These are phyloP conservation scores for Pichia cactophila DNA, from an alignment of 1,139 yeast species.

Conservation along the genomic window DNA sequence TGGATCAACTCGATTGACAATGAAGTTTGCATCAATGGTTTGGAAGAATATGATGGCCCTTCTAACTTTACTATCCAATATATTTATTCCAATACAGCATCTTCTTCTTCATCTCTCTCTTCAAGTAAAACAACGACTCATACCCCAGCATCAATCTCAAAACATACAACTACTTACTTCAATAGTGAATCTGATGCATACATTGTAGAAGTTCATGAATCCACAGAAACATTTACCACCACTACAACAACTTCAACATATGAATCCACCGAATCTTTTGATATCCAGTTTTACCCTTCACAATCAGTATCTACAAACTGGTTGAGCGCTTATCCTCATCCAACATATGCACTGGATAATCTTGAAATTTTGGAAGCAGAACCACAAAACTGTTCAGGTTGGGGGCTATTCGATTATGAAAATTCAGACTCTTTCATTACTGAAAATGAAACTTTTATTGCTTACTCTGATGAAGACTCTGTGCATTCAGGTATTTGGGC, in stretches of 20 bases:
- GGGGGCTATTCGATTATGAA: constrained; percentile 42
- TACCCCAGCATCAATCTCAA: neutral
- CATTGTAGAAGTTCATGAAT: constrained; percentile 7
- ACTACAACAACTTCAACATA: neutral
- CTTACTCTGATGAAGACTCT: constrained; percentile 52
- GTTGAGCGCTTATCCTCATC: constrained; percentile 8
- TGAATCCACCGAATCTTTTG: constrained; percentile 2
- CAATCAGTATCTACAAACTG: constrained; percentile 7
- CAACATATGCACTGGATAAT: constrained; percentile 29
- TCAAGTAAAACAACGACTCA: neutral
- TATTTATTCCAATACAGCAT: neutral
- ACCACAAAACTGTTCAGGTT: constrained; percentile 28
- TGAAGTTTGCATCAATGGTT: constrained; percentile 7
- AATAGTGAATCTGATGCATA: constrained; percentile 9
- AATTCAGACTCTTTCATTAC: constrained; percentile 38
- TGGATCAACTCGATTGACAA: constrained; percentile 36
- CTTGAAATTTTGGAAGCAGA: constrained; percentile 15
- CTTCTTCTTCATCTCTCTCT: neutral
- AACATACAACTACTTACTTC: constrained; percentile 6
- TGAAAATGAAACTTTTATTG: constrained; percentile 38
- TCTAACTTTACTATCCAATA: constrained; percentile 9
- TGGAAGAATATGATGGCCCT: neutral
- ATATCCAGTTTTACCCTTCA: constrained; percentile 9
- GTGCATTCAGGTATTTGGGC: constrained; percentile 58
- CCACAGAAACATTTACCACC: constrained; percentile 6